Conservation (phyloP, 257 asterid species). For the Solanum neorickii region DNA sequence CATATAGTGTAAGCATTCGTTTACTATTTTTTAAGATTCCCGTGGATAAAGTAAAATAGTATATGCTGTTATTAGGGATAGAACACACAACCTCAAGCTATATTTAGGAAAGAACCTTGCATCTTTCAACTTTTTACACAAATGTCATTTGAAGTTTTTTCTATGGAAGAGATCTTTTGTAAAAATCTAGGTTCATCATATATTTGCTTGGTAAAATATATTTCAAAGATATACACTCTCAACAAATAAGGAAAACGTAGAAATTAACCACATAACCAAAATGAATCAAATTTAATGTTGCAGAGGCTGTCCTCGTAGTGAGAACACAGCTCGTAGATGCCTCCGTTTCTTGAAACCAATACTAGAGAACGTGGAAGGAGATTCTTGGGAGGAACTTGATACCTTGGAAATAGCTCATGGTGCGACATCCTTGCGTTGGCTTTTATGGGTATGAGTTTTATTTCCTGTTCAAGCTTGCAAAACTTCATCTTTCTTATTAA, state of each 20-base stretch:
- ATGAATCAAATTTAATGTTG: slow-evolving; percentile 54
- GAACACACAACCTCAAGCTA: neutral
- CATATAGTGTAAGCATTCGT: neutral
- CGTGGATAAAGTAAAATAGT: neutral
- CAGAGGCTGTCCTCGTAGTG: slow-evolving; percentile 87
- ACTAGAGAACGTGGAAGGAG: slow-evolving; percentile 51
- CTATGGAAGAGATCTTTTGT: neutral
- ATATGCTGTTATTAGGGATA: neutral
- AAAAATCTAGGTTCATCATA: neutral
- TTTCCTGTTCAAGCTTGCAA: neutral
- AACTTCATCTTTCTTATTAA: neutral
- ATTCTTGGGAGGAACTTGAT: slow-evolving; percentile 98
- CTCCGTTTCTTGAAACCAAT: slow-evolving; percentile 50
- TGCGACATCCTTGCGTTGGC: slow-evolving; percentile 86
- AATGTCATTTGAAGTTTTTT: neutral
- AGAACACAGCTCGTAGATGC: slow-evolving; percentile 58
- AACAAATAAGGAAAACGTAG: neutral
- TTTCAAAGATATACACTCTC: neutral
- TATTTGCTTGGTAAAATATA: neutral
- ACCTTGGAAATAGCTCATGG: slow-evolving; percentile 37
- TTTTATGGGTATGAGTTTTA: slow-evolving; percentile 63
- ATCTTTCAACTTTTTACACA: neutral
- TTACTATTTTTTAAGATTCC: neutral
- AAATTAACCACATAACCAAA: slow-evolving; percentile 31
- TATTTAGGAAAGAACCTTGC: neutral